Evolutionary conservation across 2,329 filamentous ascomycete species (phyloP), one percentile per base, ranked within the genome.

Genomic region (Sclerotinia nivalis): DNA sequence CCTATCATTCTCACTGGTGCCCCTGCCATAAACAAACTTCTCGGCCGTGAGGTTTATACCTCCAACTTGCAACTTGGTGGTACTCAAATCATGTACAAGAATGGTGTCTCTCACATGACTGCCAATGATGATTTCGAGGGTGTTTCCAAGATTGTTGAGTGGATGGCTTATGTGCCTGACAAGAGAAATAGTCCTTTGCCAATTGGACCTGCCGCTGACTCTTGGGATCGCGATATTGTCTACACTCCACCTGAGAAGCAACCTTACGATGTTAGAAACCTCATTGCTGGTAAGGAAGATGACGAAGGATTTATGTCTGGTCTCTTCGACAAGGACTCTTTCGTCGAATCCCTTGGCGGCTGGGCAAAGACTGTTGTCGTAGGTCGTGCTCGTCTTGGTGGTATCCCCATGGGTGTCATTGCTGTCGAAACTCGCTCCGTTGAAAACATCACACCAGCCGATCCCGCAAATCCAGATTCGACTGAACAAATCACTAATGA

Each of bases 1-100:
- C 96, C 96, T 52, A 99, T 99, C 81, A 99, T 99, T 78, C 88
- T 99, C 73, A 99, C 96, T 77, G 96, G 96, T 87, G 96, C 96
- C 62, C 93, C 93, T 74, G 96, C 96, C 71, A 91, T 99, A 81
- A 99, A 99, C 89, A 99, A 98, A 84, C 86, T 99, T 77, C 89
- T 99, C 72, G 96, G 96, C 78, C 93, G 96, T 76, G 96, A 99
- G 82, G 95, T 99, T 43, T 99, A 99, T 85, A 97, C 96, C 34
- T 98, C 96, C 72, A 99, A 99, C 87, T 84, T 99, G 79, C 96
- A 99, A 85, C 93, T 99, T 74, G 96, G 96, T 89, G 96, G 96
- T 77, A 99, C 96, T n/a, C 96, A 99, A 83, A 99, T 99, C 87
- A 99, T 99, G 96, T 98, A 99, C 89, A 94, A 93, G 84, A 99